Percentiles rank a stretch among this genome's conserved stretches.
These are phyloP conservation scores for Vitis hybrid DNA, from an alignment of 177 flowering plant genomes.

Conservation along the genomic window DNA sequence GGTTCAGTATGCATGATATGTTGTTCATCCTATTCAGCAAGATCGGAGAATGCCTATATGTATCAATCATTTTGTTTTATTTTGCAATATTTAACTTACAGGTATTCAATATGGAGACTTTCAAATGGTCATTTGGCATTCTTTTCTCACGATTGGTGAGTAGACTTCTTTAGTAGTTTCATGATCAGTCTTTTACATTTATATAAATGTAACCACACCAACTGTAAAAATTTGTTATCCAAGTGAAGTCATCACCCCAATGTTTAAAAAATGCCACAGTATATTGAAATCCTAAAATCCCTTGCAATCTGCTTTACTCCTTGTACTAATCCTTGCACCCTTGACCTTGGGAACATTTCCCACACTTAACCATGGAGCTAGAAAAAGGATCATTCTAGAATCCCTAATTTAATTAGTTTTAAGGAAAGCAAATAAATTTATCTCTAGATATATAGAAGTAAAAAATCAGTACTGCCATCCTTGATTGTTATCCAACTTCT, in stretches of 20 bases:
- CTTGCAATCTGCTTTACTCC: neutral
- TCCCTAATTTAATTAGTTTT: neutral
- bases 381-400: neutral
- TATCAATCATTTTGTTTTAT: neutral
- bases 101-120: slow-evolving; percentile 90
- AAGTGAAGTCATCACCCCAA: neutral
- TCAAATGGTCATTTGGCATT: slow-evolving; percentile 97
- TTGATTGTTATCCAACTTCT: neutral
- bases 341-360: neutral
- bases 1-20: neutral
- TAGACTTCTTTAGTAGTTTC: slow-evolving; percentile 6
- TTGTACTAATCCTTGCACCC: neutral
- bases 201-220: neutral
- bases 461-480: neutral
- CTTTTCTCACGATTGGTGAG: slow-evolving; percentile 96
- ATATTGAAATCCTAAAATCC: neutral
- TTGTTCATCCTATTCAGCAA: neutral
- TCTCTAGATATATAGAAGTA: neutral
- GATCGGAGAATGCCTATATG: neutral
- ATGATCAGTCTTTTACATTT: neutral
- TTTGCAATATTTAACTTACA: slow-evolving; percentile 22
- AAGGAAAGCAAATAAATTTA: neutral
- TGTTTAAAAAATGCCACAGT: neutral
- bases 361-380: neutral
- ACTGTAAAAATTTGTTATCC: neutral